A percentile compares a stretch with the other conserved stretches of the same genome.
phyloP scores from a whole-genome alignment of 306 rosid genomes.

The Cicer judaicum region DNA sequence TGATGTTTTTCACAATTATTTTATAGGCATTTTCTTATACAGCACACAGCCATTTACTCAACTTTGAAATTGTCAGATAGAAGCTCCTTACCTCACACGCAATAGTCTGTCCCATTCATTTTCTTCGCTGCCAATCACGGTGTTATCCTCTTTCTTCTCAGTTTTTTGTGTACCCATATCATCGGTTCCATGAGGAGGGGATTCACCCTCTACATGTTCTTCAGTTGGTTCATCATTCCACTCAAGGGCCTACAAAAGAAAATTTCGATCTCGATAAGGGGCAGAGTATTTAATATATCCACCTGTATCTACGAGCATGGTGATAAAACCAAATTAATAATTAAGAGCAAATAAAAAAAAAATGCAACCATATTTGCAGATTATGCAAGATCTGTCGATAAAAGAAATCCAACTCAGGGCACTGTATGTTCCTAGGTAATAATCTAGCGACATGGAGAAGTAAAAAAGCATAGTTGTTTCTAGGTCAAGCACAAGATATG shows the following conservation, averaged over 20 bases:
- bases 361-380: conserved; percentile 20
- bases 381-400: conserved; percentile 2
- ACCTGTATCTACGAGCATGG: conserved; percentile 24
- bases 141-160: conserved; percentile 81
- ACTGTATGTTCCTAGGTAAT: conserved; percentile 15
- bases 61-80: conserved; percentile 26
- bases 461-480: not conserved
- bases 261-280: conserved; percentile 35
- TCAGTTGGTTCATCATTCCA: conserved; percentile 97
- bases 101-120: conserved; percentile 96
- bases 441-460: not conserved
- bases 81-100: conserved; percentile 76
- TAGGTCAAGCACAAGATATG: conserved; percentile 6
- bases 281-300: conserved; percentile 10
- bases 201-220: conserved; percentile 82
- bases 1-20: conserved; percentile 21
- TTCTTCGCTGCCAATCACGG: conserved; percentile 66
- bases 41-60: conserved; percentile 9
- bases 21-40: conserved; percentile 2
- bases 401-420: not conserved
- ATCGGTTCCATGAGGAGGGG: conserved; percentile 67
- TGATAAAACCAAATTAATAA: conserved; percentile 13
- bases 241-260: conserved; percentile 68
- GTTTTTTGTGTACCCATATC: conserved; percentile 63
- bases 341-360: conserved; percentile 1